These are phyloP conservation scores for Prunus dulcis DNA, from an alignment of 306 rosid genomes.

Conservation along the genomic window DNA sequence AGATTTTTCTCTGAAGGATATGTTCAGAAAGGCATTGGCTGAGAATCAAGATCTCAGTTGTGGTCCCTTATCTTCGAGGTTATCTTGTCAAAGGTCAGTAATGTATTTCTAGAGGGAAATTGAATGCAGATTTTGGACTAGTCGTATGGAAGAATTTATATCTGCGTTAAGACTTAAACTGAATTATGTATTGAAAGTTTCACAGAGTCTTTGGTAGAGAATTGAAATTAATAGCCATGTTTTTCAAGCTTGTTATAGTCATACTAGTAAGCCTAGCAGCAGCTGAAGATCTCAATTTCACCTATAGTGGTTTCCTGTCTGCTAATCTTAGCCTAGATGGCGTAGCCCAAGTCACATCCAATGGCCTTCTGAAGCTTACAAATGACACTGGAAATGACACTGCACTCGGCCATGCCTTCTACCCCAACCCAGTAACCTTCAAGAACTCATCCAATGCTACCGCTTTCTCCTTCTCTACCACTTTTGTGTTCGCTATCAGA, in stretches of 20 bases:
- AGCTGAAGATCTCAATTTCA: background rate
- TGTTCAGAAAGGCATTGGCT: too few relatives aligned
- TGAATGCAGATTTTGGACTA: too few relatives aligned
- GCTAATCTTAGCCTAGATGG: background rate
- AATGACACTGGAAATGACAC: background rate
- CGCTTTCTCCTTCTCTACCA: constrained; percentile 17
- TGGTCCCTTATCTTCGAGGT: too few relatives aligned
- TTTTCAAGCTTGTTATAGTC: background rate
- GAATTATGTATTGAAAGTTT: too few relatives aligned
- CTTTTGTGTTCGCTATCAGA: constrained; percentile 6
- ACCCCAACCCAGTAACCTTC: constrained; percentile 6
- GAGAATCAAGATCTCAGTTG: too few relatives aligned
- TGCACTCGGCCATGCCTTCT: constrained; percentile 6
- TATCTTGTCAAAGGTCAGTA: too few relatives aligned
- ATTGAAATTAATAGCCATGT: too few relatives aligned
- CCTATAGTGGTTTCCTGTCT: background rate
- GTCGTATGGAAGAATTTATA: too few relatives aligned
- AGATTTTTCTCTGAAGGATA: too few relatives aligned
- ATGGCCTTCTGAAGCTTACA: constrained; percentile 9
- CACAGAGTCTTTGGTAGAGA: too few relatives aligned
- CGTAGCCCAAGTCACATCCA: background rate
- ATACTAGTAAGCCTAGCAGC: background rate
- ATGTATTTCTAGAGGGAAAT: too few relatives aligned
- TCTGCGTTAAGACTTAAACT: too few relatives aligned
- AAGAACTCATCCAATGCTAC: constrained; percentile 1